phyloP scores from a whole-genome alignment of 2,329 filamentous ascomycete species.

The Verruconis gallopava region DNA sequence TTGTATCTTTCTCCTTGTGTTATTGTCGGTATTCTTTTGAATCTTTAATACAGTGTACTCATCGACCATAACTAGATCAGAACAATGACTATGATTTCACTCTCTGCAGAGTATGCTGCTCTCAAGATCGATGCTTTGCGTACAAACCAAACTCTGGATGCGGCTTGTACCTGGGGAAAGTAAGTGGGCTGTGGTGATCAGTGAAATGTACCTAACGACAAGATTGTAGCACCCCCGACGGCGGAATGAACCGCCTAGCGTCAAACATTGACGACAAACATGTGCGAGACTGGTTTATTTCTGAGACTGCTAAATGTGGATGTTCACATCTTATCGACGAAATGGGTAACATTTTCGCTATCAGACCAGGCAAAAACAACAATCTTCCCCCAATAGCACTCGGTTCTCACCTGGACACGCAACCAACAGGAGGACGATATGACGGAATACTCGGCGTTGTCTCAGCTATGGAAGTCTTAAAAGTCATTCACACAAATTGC shows the following conservation, averaged over 20 bases:
- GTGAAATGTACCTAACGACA: too few species aligned
- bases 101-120: conserved; percentile 11
- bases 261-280: conserved; percentile 18
- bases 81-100: conserved; percentile 1
- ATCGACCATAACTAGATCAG: conserved; percentile 1
- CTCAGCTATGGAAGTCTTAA: conserved; percentile 23
- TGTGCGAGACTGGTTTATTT: conserved; percentile 20
- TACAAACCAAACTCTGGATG: conserved; percentile 11
- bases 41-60: neutral
- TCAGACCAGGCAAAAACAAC: conserved; percentile 16
- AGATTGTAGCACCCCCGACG: conserved; percentile 10
- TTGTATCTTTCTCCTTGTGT: neutral
- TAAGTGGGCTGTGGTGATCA: too few species aligned
- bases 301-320: conserved; percentile 17
- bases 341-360: conserved; percentile 24
- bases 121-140: conserved; percentile 10
- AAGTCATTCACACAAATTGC: conserved; percentile 23
- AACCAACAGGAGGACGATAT: conserved; percentile 17
- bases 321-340: conserved; percentile 23
- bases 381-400: conserved; percentile 14
- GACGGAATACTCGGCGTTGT: conserved; percentile 17
- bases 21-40: neutral
- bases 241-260: conserved; percentile 9
- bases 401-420: conserved; percentile 16
- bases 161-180: conserved; percentile 13